Conservation (phyloP, 345 rosid species). For the Corchorus capsularis region DNA sequence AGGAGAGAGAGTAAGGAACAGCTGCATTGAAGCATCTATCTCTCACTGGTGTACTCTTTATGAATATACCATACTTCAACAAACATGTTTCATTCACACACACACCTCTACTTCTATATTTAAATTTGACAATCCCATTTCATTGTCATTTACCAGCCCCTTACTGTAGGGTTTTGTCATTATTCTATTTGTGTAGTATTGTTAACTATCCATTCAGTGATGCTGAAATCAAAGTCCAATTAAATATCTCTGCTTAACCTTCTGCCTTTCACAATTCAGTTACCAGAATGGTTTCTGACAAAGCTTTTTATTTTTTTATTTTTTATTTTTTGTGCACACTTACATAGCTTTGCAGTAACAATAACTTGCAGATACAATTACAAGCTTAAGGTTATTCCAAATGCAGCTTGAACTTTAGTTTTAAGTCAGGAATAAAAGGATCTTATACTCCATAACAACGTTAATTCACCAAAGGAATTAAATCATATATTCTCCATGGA, state of each 20-base stretch:
- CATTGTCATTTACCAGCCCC: background rate
- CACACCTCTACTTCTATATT: constrained; percentile 4
- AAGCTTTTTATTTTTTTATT: too few relatives aligned
- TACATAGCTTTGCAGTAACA: background rate
- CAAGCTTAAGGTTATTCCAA: background rate
- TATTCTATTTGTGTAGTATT: constrained; percentile 1
- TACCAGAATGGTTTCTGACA: background rate
- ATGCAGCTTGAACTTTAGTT: background rate
- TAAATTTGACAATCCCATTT: background rate
- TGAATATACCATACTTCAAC: background rate
- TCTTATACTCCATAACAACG: background rate
- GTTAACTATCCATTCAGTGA: background rate
- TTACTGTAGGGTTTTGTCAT: background rate
- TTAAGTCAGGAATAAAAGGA: constrained; percentile 2
- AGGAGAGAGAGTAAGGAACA: background rate
- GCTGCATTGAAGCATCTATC: background rate
- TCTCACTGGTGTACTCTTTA: background rate
- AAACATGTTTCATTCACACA: background rate
- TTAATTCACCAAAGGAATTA: background rate
- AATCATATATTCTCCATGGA: background rate
- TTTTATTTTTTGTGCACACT: background rate
- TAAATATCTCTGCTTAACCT: background rate
- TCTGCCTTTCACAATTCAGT: background rate
- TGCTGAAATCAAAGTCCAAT: background rate
- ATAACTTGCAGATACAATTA: background rate